phyloP scores from a whole-genome alignment of 1,284 basidiomycete species.

The Ustilago bromivora region DNA sequence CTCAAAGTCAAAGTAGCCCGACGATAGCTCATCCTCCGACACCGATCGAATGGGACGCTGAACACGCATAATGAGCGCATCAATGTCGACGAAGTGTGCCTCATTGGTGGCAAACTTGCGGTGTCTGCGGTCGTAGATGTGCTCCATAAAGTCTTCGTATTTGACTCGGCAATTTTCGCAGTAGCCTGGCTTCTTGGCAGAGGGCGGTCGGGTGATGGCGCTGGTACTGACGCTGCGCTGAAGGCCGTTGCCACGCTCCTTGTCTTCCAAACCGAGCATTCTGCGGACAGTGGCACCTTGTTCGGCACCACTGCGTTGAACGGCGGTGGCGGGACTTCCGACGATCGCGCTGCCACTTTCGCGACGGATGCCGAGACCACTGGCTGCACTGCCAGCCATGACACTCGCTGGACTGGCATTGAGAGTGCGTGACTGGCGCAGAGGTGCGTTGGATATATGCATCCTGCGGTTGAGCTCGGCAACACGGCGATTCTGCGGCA shows the following conservation, averaged over 20 bases:
- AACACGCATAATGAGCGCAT: slow-evolving; percentile 81
- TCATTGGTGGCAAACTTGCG: slow-evolving; percentile 85
- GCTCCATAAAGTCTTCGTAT: slow-evolving; percentile 92
- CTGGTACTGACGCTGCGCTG: slow-evolving; percentile 54
- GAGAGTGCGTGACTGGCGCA: slow-evolving; percentile 21
- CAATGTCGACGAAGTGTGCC: slow-evolving; percentile 84
- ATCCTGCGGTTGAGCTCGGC: slow-evolving; percentile 58
- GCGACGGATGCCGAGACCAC: slow-evolving; percentile 45
- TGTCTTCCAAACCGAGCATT: slow-evolving; percentile 57
- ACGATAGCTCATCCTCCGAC: slow-evolving; percentile 34
- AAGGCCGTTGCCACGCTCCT: slow-evolving; percentile 21
- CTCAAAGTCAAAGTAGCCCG: slow-evolving; percentile 35
- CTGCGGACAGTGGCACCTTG: slow-evolving; percentile 55
- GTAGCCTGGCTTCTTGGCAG: slow-evolving; percentile 90
- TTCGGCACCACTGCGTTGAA: slow-evolving; percentile 16
- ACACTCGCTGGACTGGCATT: slow-evolving; percentile 49
- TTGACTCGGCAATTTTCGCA: slow-evolving; percentile 95
- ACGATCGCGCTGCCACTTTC: slow-evolving; percentile 32
- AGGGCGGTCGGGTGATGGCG: slow-evolving; percentile 69
- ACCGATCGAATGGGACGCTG: slow-evolving; percentile 65
- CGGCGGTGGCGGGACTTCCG: slow-evolving; percentile 17
- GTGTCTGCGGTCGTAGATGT: slow-evolving; percentile 82
- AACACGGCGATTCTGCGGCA: slow-evolving; percentile 57
- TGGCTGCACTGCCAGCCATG: slow-evolving; percentile 43
- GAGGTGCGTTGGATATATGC: slow-evolving; percentile 47